These are phyloP conservation scores for Zizania palustris DNA, from an alignment of 202 grass and related monocot genomes.

Conservation along the genomic window DNA sequence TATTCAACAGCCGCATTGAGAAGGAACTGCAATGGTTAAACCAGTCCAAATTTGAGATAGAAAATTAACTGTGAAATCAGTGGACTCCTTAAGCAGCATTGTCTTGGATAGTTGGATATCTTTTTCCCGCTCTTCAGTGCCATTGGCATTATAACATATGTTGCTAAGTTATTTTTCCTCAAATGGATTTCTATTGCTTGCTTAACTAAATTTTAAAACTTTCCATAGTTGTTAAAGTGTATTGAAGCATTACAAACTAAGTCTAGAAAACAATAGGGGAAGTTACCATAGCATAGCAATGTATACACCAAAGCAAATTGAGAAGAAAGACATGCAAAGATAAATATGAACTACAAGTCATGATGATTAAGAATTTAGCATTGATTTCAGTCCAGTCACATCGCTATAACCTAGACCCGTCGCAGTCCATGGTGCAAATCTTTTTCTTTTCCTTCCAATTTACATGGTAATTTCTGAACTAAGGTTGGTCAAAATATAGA, in stretches of 20 bases:
- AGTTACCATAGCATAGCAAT: neutral
- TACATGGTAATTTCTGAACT: neutral
- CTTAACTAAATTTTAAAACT: neutral
- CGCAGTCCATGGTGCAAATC: neutral
- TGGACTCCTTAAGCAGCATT: neutral
- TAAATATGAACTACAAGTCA: neutral
- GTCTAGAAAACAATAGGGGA: neutral
- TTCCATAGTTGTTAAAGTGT: neutral
- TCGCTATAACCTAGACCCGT: neutral
- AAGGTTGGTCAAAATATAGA: neutral
- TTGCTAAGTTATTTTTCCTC: slow-evolving; percentile 4
- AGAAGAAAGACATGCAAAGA: neutral
- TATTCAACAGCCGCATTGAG: slow-evolving; percentile 47
- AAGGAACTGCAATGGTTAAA: slow-evolving; percentile 59
- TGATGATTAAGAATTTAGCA: neutral
- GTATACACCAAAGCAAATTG: neutral
- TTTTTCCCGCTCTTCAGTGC: neutral
- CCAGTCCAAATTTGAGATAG: neutral
- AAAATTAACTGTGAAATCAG: neutral
- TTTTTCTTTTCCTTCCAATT: neutral
- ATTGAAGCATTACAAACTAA: neutral
- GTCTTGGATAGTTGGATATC: neutral
- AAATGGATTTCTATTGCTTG: neutral
- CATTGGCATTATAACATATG: neutral
- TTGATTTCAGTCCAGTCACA: neutral